These are phyloP conservation scores for Nicotiana obtusifolia DNA, from an alignment of 257 asterid species.

Conservation along the genomic window DNA sequence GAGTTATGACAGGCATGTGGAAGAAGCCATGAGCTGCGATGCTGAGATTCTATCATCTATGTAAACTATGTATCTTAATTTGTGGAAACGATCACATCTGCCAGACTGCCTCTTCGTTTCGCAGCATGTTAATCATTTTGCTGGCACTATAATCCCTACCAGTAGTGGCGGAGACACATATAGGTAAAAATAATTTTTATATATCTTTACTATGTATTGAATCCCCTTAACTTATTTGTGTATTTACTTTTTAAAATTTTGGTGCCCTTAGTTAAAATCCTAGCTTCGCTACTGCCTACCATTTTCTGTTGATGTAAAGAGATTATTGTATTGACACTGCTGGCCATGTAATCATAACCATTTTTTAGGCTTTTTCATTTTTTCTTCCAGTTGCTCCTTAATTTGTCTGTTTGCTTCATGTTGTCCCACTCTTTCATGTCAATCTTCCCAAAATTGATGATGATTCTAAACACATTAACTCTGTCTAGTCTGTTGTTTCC, in stretches of 20 bases:
- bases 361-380: not conserved
- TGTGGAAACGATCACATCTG: not conserved
- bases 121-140: not conserved
- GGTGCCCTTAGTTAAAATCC: too few relatives aligned
- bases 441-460: not conserved
- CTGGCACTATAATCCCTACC: not conserved
- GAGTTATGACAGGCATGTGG: not conserved
- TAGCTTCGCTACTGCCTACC: too few relatives aligned
- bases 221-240: too few relatives aligned
- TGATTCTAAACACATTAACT: not conserved
- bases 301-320: not conserved
- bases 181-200: too few relatives aligned
- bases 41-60: not conserved
- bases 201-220: too few relatives aligned
- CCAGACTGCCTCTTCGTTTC: not conserved
- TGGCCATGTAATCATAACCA: not conserved
- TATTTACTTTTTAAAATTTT: too few relatives aligned
- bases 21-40: not conserved
- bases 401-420: not conserved
- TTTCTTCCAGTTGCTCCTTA: not conserved
- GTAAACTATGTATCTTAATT: not conserved
- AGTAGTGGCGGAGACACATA: too few relatives aligned
- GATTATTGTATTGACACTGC: not conserved
- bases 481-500: constrained; percentile 20
- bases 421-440: not conserved